Base-by-base conservation (phyloP, 2,329 filamentous ascomycete genomes). In the Venturia pyrina region DNA sequence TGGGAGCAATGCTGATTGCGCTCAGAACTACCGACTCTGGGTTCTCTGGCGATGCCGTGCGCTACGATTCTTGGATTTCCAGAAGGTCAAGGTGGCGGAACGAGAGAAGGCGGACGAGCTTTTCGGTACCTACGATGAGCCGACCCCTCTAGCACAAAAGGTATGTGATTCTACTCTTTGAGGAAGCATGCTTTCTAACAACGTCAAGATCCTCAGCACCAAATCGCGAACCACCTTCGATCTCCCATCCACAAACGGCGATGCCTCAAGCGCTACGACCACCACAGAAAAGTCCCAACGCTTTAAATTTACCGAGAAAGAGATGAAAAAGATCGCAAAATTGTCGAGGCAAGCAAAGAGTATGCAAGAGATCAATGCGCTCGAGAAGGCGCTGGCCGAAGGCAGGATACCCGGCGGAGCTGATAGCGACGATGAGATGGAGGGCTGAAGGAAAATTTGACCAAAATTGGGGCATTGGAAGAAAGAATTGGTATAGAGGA, bases 351-450 rank as follows among this genome's bases (percentile, higher is more conserved):
- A 90, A 73, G 93, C 95, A 6, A 92, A 89, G 75, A 96, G 89
- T 73, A 76, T 99, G 73, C 89, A 92, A 70, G 95, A 98, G 79
- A 96, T 99, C 74, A 88, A 91, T 66, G 84, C 86, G 70, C 76
- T 99, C 74, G 95, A 99, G 81, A 96, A 93, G 80, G 91, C 95
- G 77, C 79, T 98, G 70, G 90, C 90, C 68, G 93, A 98, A 76
- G 95, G 95, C 1, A 83, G 90, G 73, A 83, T 98, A 76, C 93
- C 93, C 2, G 82, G 84, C 43, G 89, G 87, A 37, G 83, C 76
- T 34, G 69, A 79, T 5, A 62, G 48, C 37, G 65, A 66, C 50
- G 64, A 66, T 24, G 63, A 40, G 10, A 61, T 65, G 63, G 63
- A 65, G 37, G 53, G 32, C 32, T 59, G n/a, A 19, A 32, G 7